phyloP scores from a whole-genome alignment of 1,284 basidiomycete species.

The Filobasidium uniguttulatum region DNA sequence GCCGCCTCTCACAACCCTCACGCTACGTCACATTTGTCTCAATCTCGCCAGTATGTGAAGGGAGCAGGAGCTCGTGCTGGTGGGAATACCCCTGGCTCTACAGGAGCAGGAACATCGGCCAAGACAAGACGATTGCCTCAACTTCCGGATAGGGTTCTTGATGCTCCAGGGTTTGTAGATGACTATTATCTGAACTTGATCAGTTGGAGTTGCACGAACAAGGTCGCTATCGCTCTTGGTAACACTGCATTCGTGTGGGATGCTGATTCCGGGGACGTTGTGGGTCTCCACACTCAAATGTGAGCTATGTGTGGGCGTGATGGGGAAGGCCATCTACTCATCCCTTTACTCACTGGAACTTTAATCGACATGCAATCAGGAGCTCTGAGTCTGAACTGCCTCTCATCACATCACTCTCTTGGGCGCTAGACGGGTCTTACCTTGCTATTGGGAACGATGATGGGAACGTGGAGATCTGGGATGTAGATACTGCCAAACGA shows the following conservation, averaged over 20 bases:
- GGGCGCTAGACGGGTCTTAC: slow-evolving; percentile 74
- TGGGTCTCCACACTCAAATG: slow-evolving; percentile 49
- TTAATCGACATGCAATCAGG: not conserved
- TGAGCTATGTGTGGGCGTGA: slow-evolving; percentile 16
- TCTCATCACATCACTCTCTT: slow-evolving; percentile 61
- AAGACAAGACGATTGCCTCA: slow-evolving; percentile 69
- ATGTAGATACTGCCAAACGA: slow-evolving; percentile 64
- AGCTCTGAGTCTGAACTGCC: slow-evolving; percentile 36
- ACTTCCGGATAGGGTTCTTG: slow-evolving; percentile 76
- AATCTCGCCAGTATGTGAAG: slow-evolving; percentile 28
- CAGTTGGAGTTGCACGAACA: slow-evolving; percentile 74
- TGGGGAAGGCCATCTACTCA: too few species aligned
- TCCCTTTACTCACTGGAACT: not conserved
- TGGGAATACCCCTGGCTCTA: not conserved
- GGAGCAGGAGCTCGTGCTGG: not conserved
- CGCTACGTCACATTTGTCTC: slow-evolving; percentile 31
- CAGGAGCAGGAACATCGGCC: slow-evolving; percentile 45
- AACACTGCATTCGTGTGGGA: slow-evolving; percentile 81
- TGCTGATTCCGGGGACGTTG: slow-evolving; percentile 73
- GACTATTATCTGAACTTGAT: slow-evolving; percentile 96
- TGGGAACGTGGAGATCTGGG: slow-evolving; percentile 93
- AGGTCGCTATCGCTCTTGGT: slow-evolving; percentile 74
- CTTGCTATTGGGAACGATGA: slow-evolving; percentile 72
- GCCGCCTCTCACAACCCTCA: slow-evolving; percentile 21
- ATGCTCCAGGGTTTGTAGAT: slow-evolving; percentile 86